Evolutionary conservation across 306 rosid genomes (phyloP), one percentile per base, ranked within the genome.

Genomic region (Purshia tridentata): DNA sequence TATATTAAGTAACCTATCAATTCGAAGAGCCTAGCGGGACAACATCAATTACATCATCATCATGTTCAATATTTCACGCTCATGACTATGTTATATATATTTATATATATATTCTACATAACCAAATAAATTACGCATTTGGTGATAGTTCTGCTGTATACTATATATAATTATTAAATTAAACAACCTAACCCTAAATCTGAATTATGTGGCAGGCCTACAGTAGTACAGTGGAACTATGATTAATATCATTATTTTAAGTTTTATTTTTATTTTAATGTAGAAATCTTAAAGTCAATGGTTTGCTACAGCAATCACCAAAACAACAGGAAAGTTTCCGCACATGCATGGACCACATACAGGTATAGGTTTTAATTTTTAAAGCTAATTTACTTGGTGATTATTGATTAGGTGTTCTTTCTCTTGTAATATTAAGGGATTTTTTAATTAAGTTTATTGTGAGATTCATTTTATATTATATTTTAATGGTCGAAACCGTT

Each of bases 21-120:
- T 46, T 46, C 49, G 2, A 6, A 65, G 40, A 0, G 54, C 12
- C n/a, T n/a, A 29, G 35, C 0, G 0, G 67, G 29, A 41, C 67
- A 41, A 12, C 18, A 46, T 65, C 70, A 45, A 49, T 45, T 8
- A 65, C 55, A 65, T 45, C 70, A 46, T 65, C 70, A 46, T 40
- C 67, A 15, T 39, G 67, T 22, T 37, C 18, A 39, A 39, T 61
- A 20, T 61, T 61, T 22, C 67, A 61, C 47, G 67, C 48, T 16
- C 14, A 15, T 37, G 48, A 61, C 22, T 35, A 29, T 61, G 4
- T 6, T 61, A 39, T 15, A 7, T 37, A 15, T 8, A n/a, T n/a
- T n/a, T n/a, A n/a, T n/a, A 12, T 61, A 39, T 15, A 7, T 37
- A 15, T 8, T 61, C 14, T 39, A 10, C 67, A 61, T 61, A 2